Evolutionary conservation across 495 filamentous ascomycete species (phyloP).

Genomic region (Cudoniella acicularis): DNA sequence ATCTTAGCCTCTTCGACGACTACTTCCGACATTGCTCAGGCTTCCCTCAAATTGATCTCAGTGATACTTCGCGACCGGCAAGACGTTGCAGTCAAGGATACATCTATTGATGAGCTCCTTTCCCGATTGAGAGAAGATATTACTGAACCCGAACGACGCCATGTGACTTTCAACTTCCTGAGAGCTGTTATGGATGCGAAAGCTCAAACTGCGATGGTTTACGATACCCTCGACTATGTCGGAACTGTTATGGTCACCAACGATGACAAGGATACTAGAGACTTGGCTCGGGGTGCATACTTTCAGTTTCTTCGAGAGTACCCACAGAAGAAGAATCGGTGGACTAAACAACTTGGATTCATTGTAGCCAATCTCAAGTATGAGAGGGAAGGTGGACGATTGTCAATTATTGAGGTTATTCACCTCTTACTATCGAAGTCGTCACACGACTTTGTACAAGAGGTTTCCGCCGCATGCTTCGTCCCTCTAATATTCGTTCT

Average conservation of each 20-base stretch:
- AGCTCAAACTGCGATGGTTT: slow-evolving; percentile 80
- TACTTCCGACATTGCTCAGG: slow-evolving; percentile 75
- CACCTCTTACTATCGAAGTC: slow-evolving; percentile 80
- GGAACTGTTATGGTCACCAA: slow-evolving; percentile 96
- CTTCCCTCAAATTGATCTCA: slow-evolving; percentile 80
- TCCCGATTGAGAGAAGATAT: slow-evolving; percentile 82
- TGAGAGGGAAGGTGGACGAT: slow-evolving; percentile 77
- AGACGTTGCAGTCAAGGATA: slow-evolving; percentile 70
- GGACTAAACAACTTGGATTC: slow-evolving; percentile 85
- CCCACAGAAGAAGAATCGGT: slow-evolving; percentile 82
- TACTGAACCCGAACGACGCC: slow-evolving; percentile 85
- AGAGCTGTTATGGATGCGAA: slow-evolving; percentile 79
- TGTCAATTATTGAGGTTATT: slow-evolving; percentile 87
- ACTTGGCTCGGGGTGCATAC: slow-evolving; percentile 83
- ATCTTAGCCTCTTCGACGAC: slow-evolving; percentile 61
- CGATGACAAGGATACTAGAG: slow-evolving; percentile 77
- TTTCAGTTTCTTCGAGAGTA: slow-evolving; percentile 94
- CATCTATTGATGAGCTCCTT: slow-evolving; percentile 78
- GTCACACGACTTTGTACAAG: slow-evolving; percentile 72
- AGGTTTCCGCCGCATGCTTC: slow-evolving; percentile 78
- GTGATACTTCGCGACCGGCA: slow-evolving; percentile 79
- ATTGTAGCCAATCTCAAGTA: slow-evolving; percentile 88
- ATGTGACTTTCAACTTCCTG: slow-evolving; percentile 90
- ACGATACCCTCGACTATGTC: slow-evolving; percentile 84
- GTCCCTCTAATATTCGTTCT: slow-evolving; percentile 80